Conservation (phyloP, 306 rosid genomes). For the Quercus bicolor region DNA sequence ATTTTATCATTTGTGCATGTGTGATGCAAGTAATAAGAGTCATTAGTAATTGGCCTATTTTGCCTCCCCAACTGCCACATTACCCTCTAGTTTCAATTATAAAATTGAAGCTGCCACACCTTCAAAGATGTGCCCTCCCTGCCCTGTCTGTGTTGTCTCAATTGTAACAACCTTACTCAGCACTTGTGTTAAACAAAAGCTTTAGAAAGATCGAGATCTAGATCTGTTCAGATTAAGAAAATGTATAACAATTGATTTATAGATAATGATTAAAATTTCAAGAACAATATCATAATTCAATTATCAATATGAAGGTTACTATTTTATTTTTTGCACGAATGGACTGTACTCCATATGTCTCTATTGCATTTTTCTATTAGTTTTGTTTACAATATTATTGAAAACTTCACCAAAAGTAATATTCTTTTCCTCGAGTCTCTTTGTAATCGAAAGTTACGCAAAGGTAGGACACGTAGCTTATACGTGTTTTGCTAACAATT, state of each 20-base stretch:
- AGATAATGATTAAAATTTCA: conserved; percentile 23
- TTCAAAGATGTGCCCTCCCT: conserved; percentile 6
- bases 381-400: not conserved
- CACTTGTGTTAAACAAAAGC: conserved; percentile 13
- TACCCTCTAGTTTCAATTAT: conserved; percentile 12
- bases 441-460: not conserved
- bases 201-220: conserved; percentile 29
- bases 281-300: conserved; percentile 7
- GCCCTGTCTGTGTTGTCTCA: conserved; percentile 19
- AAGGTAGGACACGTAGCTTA: conserved; percentile 15
- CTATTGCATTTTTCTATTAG: not conserved
- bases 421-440: not conserved
- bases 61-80: conserved; percentile 45
- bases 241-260: not conserved
- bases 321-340: conserved; percentile 31
- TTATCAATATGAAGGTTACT: not conserved
- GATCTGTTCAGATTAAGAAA: not conserved
- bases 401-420: not conserved
- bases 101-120: conserved; percentile 9
- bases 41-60: conserved; percentile 12
- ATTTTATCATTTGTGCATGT: conserved; percentile 22
- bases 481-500: conserved; percentile 13
- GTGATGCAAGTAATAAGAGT: conserved; percentile 24
- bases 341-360: conserved; percentile 19
- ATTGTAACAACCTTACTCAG: conserved; percentile 16